Percentiles rank a stretch among this genome's conserved stretches.
These are phyloP conservation scores for Lachancea waltii DNA, from an alignment of 805 yeast genomes.

Conservation along the genomic window DNA sequence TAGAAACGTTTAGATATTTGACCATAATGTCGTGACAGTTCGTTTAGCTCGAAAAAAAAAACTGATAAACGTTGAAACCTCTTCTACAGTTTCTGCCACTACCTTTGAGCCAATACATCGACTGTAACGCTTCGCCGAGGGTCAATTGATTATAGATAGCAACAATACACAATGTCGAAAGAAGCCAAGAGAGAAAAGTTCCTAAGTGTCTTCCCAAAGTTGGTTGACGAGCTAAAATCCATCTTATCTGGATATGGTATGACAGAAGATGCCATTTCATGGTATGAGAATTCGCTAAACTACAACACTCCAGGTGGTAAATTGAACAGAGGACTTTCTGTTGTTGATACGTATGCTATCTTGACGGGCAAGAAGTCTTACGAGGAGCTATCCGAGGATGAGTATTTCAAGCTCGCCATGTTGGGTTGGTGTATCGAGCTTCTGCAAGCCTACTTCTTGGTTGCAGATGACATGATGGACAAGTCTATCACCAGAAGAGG, in stretches of 20 bases:
- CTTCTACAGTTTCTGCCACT: too few relatives aligned
- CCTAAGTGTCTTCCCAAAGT: slow-evolving; percentile 59
- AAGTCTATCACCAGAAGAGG: slow-evolving; percentile 94
- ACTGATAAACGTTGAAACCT: too few relatives aligned
- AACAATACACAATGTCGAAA: slow-evolving; percentile 15
- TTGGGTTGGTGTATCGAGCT: slow-evolving; percentile 95
- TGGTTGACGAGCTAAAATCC: slow-evolving; percentile 68
- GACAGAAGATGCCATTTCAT: slow-evolving; percentile 77
- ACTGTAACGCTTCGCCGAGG: too few relatives aligned
- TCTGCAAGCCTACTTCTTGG: slow-evolving; percentile 92
- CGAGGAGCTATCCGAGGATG: slow-evolving; percentile 56
- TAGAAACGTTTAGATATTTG: too few relatives aligned
- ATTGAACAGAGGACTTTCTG: slow-evolving; percentile 92
- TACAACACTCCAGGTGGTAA: slow-evolving; percentile 97
- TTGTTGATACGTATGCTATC: slow-evolving; percentile 83
- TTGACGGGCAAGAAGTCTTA: slow-evolving; percentile 55
- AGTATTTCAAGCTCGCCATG: slow-evolving; percentile 78
- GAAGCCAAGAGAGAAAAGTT: slow-evolving; percentile 45
- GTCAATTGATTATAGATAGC: slow-evolving; percentile 1
- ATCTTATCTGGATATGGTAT: slow-evolving; percentile 64
- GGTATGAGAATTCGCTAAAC: slow-evolving; percentile 69
- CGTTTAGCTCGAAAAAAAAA: not conserved
- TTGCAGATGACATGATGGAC: slow-evolving; percentile 99
- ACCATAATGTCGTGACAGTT: not conserved
- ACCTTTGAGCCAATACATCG: too few relatives aligned